Percentiles rank a stretch among this genome's conserved stretches.
phyloP scores from a whole-genome alignment of 2,329 filamentous ascomycete genomes.

The Epichloe sylvatica region DNA sequence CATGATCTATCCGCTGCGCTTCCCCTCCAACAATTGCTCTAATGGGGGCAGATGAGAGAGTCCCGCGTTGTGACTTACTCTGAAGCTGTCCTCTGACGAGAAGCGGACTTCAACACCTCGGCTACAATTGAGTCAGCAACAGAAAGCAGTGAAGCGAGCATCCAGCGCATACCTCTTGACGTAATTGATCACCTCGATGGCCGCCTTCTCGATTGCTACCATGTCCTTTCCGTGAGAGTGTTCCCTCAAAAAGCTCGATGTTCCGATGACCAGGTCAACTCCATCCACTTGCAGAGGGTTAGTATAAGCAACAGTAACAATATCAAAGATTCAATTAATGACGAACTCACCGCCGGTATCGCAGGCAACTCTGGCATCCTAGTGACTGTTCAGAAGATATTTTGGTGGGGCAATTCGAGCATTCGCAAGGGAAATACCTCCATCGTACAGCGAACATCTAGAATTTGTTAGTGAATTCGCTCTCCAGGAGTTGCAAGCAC shows the following conservation, averaged over 20 bases:
- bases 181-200: constrained; percentile 10
- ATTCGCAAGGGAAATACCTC: neutral
- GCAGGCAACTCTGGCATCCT: constrained; percentile 2
- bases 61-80: constrained; percentile 18
- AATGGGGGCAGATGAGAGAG: neutral
- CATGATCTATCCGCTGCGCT: neutral
- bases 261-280: constrained; percentile 44
- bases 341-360: constrained; percentile 1
- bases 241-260: constrained; percentile 71
- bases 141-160: neutral
- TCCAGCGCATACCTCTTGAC: constrained; percentile 6
- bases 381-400: neutral
- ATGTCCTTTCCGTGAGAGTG: constrained; percentile 86
- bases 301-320: neutral
- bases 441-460: constrained; percentile 13
- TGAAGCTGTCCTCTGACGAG: constrained; percentile 70
- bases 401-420: neutral
- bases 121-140: neutral
- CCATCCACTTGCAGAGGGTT: constrained; percentile 37
- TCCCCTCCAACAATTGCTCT: neutral
- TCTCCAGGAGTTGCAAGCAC: constrained; percentile 7
- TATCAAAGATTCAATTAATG: neutral
- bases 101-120: constrained; percentile 9
- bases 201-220: constrained; percentile 59
- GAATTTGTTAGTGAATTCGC: neutral